Percentiles rank a stretch among this genome's conserved stretches.
Evolutionary conservation across 306 rosid species (phyloP).

Genomic region (Medicago lupulina): DNA sequence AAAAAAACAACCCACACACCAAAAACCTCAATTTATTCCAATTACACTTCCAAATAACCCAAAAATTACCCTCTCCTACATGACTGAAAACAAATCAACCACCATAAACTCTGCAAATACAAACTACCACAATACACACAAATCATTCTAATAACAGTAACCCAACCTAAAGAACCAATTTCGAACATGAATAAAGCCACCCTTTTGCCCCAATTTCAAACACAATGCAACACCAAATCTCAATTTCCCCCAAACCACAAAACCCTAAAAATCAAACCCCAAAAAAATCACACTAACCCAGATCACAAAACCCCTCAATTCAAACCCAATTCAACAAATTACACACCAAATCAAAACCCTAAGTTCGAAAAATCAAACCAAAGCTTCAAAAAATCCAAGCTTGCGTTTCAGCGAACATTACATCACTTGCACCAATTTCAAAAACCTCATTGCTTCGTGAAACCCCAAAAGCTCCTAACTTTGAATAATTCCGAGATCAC

Average conservation of each 20-base stretch:
- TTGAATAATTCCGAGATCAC: constrained; percentile 63
- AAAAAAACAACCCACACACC: constrained; percentile 52
- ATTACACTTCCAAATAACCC: constrained; percentile 58
- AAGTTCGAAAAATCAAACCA: constrained; percentile 51
- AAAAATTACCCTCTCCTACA: constrained; percentile 54
- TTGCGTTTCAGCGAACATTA: constrained; percentile 42
- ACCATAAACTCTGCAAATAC: constrained; percentile 39
- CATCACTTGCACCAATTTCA: constrained; percentile 57
- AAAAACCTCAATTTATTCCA: constrained; percentile 51
- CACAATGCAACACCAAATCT: constrained; percentile 79
- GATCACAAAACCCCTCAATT: constrained; percentile 37
- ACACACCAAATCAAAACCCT: constrained; percentile 71
- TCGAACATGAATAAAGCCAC: constrained; percentile 43
- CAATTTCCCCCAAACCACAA: constrained; percentile 58
- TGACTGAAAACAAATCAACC: constrained; percentile 51
- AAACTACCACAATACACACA: constrained; percentile 34
- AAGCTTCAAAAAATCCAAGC: constrained; percentile 43
- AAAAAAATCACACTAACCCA: constrained; percentile 49
- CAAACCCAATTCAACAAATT: constrained; percentile 48
- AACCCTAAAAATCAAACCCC: constrained; percentile 92
- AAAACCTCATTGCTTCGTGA: constrained; percentile 48
- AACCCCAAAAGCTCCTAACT: constrained; percentile 64
- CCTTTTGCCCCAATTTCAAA: constrained; percentile 52
- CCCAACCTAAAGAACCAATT: constrained; percentile 46
- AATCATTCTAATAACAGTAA: not conserved